Evolutionary conservation across 805 yeast genomes (phyloP).

Genomic region (Candida saitoana): DNA sequence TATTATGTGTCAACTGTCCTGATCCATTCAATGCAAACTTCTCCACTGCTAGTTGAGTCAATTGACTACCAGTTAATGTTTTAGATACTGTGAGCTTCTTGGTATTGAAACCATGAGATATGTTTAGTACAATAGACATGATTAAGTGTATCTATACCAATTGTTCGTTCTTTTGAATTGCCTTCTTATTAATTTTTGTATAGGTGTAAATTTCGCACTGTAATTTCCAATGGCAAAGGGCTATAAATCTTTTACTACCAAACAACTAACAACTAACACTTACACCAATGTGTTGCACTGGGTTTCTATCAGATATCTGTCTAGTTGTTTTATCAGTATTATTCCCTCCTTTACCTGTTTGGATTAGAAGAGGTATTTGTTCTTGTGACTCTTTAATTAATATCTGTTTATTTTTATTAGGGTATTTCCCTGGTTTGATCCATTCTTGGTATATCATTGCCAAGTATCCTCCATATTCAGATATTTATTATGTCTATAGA

Average conservation of each 20-base stretch:
- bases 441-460: conserved; percentile 50
- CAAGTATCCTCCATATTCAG: conserved; percentile 39
- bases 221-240: no score
- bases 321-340: conserved; percentile 58
- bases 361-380: conserved; percentile 60
- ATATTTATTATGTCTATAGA: conserved; percentile 32
- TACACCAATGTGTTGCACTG: conserved; percentile 16
- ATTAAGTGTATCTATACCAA: no score
- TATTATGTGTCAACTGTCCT: conserved; percentile 26
- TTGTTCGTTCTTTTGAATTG: no score
- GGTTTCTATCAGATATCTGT: conserved; percentile 48
- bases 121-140: conserved; percentile 25
- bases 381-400: conserved; percentile 47
- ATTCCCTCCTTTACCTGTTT: conserved; percentile 72
- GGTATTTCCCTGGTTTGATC: conserved; percentile 49
- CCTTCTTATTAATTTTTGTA: no score
- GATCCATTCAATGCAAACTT: conserved; percentile 21
- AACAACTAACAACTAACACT: no score
- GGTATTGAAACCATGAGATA: conserved; percentile 18
- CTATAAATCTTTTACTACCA: no score
- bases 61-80: conserved; percentile 14
- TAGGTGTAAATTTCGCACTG: no score
- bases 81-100: conserved; percentile 26
- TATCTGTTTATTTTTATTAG: conserved; percentile 41
- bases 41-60: conserved; percentile 17